Percentiles rank a stretch among this genome's conserved stretches.
Evolutionary conservation across 345 rosid genomes (phyloP).

Genomic region (Salix purpurea): DNA sequence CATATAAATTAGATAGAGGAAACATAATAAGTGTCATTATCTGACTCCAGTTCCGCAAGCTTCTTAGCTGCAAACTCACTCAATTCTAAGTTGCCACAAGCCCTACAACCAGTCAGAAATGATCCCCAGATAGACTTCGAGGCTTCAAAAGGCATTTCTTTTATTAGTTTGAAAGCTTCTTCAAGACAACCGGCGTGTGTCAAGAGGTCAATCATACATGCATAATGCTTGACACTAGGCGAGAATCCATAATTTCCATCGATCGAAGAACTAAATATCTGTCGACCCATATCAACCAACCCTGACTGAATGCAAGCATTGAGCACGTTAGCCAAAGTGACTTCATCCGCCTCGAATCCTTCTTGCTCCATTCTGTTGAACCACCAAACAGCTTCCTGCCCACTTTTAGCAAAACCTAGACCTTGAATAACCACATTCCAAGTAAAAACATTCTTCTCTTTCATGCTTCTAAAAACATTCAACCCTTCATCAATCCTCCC

Average conservation of each 20-base stretch:
- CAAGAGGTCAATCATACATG: constrained; percentile 45
- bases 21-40: constrained; percentile 37
- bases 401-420: constrained; percentile 41
- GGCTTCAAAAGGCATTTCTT: constrained; percentile 47
- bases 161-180: constrained; percentile 37
- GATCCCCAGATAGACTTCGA: constrained; percentile 55
- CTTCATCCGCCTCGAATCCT: constrained; percentile 38
- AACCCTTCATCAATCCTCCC: constrained; percentile 46
- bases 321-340: constrained; percentile 45
- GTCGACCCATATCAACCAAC: constrained; percentile 31
- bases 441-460: constrained; percentile 38
- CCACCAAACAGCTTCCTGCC: constrained; percentile 44
- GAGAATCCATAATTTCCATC: constrained; percentile 41
- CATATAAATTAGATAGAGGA: constrained; percentile 40
- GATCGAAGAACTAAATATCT: constrained; percentile 39
- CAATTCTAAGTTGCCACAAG: constrained; percentile 37
- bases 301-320: constrained; percentile 56
- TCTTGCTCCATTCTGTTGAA: constrained; percentile 43
- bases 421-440: constrained; percentile 56
- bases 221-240: constrained; percentile 45
- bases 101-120: constrained; percentile 39
- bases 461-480: constrained; percentile 38
- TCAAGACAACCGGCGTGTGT: constrained; percentile 35
- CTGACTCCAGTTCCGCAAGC: constrained; percentile 51
- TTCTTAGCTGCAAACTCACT: constrained; percentile 43